Conservation (phyloP, 2,329 filamentous ascomycete genomes). For the Coniochaeta sp. region DNA sequence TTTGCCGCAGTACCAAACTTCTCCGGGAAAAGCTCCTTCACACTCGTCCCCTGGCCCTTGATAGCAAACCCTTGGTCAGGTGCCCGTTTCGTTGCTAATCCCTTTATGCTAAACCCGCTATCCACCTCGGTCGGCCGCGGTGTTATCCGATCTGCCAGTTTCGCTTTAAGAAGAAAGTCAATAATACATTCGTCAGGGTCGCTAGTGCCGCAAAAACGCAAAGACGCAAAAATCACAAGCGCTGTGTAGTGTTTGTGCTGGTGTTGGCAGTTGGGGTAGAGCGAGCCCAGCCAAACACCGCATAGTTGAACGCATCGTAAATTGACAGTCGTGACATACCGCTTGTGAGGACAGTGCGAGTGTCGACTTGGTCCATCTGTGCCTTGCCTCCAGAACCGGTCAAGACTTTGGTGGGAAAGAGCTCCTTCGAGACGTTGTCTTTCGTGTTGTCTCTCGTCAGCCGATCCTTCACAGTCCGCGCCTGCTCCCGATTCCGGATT, state of each 20-base stretch:
- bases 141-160: constrained; percentile 28
- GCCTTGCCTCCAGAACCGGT: constrained; percentile 17
- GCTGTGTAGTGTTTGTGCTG: not conserved
- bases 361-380: constrained; percentile 25
- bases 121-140: constrained; percentile 16
- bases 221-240: not conserved
- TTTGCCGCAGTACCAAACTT: constrained; percentile 60
- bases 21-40: constrained; percentile 63
- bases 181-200: constrained; percentile 6
- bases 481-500: constrained; percentile 33
- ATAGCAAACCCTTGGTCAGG: constrained; percentile 52
- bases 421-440: constrained; percentile 40
- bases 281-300: no score
- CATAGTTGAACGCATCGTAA: constrained; percentile 9
- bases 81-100: constrained; percentile 40
- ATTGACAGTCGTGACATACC: constrained; percentile 19
- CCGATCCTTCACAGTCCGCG: constrained; percentile 38
- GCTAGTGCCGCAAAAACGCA: not conserved
- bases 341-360: constrained; percentile 25
- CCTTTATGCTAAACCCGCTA: constrained; percentile 52
- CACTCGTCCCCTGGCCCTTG: constrained; percentile 53
- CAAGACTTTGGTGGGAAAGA: constrained; percentile 45
- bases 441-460: constrained; percentile 30
- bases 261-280: no score
- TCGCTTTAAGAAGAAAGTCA: constrained; percentile 17